Conservation (phyloP, 1,284 basidiomycete genomes). For the Neolentinus lepideus region DNA sequence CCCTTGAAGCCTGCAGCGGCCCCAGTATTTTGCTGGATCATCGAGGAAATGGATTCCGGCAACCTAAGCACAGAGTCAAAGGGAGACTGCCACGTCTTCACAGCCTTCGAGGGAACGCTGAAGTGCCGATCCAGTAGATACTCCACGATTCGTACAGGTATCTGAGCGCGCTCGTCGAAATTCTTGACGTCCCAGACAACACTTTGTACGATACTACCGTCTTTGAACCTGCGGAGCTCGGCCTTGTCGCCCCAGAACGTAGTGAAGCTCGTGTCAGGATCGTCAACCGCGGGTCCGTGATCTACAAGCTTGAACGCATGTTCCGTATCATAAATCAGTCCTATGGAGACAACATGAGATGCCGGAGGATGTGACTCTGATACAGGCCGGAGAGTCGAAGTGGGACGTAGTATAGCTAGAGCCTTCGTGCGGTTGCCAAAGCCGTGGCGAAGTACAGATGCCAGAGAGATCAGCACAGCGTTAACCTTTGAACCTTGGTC, state of each 20-base stretch:
- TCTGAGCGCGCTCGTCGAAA: constrained; percentile 70
- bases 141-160: constrained; percentile 71
- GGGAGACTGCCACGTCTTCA: constrained; percentile 52
- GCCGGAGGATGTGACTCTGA: constrained; percentile 44
- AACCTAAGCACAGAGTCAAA: constrained; percentile 68
- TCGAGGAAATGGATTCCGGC: constrained; percentile 47
- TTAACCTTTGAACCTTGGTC: constrained; percentile 57
- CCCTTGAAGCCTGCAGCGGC: constrained; percentile 66
- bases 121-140: constrained; percentile 79
- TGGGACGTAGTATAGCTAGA: constrained; percentile 48
- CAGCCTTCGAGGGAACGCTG: constrained; percentile 41
- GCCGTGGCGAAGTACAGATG: constrained; percentile 52
- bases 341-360: constrained; percentile 51
- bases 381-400: constrained; percentile 36
- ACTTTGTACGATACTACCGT: constrained; percentile 88
- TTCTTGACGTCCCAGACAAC: constrained; percentile 87
- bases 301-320: constrained; percentile 82
- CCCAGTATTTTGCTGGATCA: constrained; percentile 39
- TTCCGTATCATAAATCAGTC: constrained; percentile 65
- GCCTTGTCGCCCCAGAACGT: constrained; percentile 90
- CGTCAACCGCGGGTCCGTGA: constrained; percentile 76
- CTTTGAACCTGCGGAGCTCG: constrained; percentile 95
- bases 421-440: constrained; percentile 65
- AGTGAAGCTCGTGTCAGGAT: constrained; percentile 62
- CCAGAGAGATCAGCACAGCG: constrained; percentile 49